Percentiles rank a stretch among this genome's conserved stretches.
Conservation (phyloP, 345 rosid species). For the Corchorus capsularis region DNA sequence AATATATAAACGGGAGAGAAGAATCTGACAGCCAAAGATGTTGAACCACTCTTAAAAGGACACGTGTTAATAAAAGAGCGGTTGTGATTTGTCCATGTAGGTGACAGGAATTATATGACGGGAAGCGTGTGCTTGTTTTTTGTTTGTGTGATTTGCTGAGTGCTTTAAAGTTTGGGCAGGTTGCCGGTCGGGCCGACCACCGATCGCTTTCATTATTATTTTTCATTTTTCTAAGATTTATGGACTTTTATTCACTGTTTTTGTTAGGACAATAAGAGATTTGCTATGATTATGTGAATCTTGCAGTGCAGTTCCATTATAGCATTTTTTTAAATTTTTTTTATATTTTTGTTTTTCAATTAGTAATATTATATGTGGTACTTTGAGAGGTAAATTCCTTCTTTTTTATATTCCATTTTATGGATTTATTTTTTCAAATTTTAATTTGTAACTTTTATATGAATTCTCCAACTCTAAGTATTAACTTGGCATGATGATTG, state of each 20-base stretch:
- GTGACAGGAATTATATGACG: slow-evolving; percentile 19
- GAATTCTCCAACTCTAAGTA: too few relatives aligned
- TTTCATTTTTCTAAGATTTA: neutral
- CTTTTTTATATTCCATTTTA: too few relatives aligned
- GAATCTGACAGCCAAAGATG: slow-evolving; percentile 22
- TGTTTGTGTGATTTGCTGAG: slow-evolving; percentile 7
- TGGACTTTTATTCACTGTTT: neutral
- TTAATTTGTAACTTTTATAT: too few relatives aligned
- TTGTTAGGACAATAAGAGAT: slow-evolving; percentile 1
- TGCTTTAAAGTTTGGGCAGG: slow-evolving; percentile 18
- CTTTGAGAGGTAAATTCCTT: too few relatives aligned
- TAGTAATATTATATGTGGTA: too few relatives aligned
- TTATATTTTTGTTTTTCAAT: too few relatives aligned
- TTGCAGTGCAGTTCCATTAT: neutral
- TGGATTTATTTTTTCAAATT: too few relatives aligned
- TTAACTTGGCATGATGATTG: too few relatives aligned
- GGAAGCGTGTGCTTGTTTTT: slow-evolving; percentile 34
- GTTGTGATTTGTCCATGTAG: slow-evolving; percentile 47
- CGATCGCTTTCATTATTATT: slow-evolving; percentile 12
- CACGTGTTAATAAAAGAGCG: slow-evolving; percentile 40
- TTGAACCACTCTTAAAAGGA: slow-evolving; percentile 25
- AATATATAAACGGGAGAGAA: neutral
- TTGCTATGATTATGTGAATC: slow-evolving; percentile 10
- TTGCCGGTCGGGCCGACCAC: slow-evolving; percentile 22
- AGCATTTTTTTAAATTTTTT: too few relatives aligned